These are phyloP conservation scores for Anisodus tanguticus DNA, from an alignment of 257 asterid genomes.

Conservation along the genomic window DNA sequence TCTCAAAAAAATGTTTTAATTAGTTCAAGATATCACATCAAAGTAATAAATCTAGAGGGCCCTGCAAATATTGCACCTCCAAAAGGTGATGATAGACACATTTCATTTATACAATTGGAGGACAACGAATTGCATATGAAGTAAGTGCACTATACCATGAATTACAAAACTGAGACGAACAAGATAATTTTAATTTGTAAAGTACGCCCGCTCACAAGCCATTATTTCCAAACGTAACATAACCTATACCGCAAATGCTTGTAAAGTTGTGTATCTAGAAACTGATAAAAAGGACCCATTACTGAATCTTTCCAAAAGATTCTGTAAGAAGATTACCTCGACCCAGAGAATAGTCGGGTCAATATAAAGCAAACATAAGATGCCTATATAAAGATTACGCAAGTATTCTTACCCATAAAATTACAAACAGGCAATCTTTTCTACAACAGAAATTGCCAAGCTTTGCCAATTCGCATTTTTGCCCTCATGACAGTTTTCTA, in stretches of 20 bases:
- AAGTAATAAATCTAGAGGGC: not conserved
- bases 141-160: not conserved
- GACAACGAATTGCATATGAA: not conserved
- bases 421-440: not conserved
- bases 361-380: not conserved
- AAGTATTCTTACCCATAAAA: not conserved
- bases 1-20: not conserved
- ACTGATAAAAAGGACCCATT: slow-evolving; percentile 4
- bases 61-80: slow-evolving; percentile 11
- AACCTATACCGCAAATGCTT: not conserved
- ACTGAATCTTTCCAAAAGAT: not conserved
- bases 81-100: slow-evolving; percentile 7
- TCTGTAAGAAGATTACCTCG: not conserved
- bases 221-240: not conserved
- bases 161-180: not conserved
- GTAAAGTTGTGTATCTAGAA: not conserved
- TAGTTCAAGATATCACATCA: slow-evolving; percentile 1
- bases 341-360: not conserved
- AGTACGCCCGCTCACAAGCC: not conserved
- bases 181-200: not conserved
- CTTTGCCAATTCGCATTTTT: not conserved
- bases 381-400: not conserved
- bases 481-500: not conserved
- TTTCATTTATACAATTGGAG: not conserved
- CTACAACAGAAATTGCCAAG: not conserved